phyloP scores from a whole-genome alignment of 2,329 filamentous ascomycete genomes.

The Byssoonygena ceratinophila region DNA sequence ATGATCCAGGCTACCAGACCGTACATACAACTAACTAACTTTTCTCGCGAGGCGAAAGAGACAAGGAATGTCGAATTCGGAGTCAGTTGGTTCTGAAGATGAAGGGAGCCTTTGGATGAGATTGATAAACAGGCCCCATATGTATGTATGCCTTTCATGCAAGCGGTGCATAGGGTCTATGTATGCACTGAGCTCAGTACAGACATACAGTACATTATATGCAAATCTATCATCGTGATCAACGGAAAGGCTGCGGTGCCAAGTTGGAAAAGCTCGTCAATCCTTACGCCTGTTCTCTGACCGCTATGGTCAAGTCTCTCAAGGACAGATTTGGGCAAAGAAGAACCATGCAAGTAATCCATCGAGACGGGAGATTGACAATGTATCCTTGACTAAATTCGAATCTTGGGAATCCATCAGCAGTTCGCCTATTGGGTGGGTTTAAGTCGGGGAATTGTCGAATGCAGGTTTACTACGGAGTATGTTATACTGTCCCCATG shows the following conservation, averaged over 20 bases:
- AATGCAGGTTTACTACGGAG: neutral
- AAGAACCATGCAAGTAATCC: conserved; percentile 4
- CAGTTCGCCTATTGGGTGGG: conserved; percentile 1
- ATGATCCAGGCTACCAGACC: neutral
- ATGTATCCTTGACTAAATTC: conserved; percentile 5
- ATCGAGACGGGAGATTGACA: conserved; percentile 2
- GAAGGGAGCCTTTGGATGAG: neutral
- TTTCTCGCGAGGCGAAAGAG: neutral
- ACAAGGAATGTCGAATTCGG: neutral
- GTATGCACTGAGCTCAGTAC: neutral
- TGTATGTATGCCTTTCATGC: conserved; percentile 3
- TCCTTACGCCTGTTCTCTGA: neutral
- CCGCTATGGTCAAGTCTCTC: neutral
- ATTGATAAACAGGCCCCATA: neutral
- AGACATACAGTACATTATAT: neutral
- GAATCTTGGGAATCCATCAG: neutral
- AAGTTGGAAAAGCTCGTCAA: neutral
- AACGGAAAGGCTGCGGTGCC: neutral
- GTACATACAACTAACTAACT: neutral
- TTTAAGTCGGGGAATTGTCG: conserved; percentile 8
- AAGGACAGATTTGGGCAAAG: neutral
- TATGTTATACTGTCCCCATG: no score
- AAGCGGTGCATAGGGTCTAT: conserved; percentile 3
- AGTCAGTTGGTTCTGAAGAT: neutral
- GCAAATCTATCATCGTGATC: neutral